A percentile compares a stretch with the other conserved stretches of the same genome.
Evolutionary conservation across 805 yeast genomes (phyloP).

Genomic region (Barnettozyma siamensis): DNA sequence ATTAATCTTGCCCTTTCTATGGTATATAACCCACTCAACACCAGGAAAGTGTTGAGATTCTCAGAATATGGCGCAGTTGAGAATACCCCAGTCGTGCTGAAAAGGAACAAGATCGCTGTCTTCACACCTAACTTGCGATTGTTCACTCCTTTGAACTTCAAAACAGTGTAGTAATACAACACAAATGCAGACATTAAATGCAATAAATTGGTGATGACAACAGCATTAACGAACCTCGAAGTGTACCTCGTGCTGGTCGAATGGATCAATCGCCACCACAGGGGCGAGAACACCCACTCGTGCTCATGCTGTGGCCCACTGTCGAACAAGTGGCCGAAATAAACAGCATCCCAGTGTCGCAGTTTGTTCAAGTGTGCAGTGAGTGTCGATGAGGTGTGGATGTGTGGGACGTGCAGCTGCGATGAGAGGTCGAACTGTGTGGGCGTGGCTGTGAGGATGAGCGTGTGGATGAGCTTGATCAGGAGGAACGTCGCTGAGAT

Average conservation of each 20-base stretch:
- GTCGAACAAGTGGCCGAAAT: conserved; percentile 53
- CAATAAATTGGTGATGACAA: conserved; percentile 43
- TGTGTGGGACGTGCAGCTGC: not conserved
- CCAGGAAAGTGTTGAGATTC: conserved; percentile 54
- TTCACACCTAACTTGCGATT: conserved; percentile 26
- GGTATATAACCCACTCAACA: conserved; percentile 53
- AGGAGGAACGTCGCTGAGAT: conserved; percentile 1
- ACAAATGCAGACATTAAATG: conserved; percentile 47
- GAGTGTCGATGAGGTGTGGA: not conserved
- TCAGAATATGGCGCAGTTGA: conserved; percentile 73
- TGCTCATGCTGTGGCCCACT: conserved; percentile 63
- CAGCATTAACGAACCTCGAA: conserved; percentile 38
- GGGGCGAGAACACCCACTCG: conserved; percentile 81
- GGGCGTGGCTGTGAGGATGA: conserved; percentile 1
- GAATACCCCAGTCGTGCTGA: conserved; percentile 82
- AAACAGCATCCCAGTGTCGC: conserved; percentile 83
- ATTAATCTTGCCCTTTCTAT: conserved; percentile 14
- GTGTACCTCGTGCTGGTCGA: not conserved
- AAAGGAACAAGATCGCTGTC: conserved; percentile 41
- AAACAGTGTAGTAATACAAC: conserved; percentile 43
- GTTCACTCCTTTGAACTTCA: conserved; percentile 22
- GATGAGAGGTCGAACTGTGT: conserved; percentile 9
- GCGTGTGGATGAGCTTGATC: conserved; percentile 1
- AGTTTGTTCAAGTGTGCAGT: conserved; percentile 35
- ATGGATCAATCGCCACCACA: conserved; percentile 58